phyloP scores from a whole-genome alignment of 1,284 basidiomycete genomes.

The Tilletia indica region DNA sequence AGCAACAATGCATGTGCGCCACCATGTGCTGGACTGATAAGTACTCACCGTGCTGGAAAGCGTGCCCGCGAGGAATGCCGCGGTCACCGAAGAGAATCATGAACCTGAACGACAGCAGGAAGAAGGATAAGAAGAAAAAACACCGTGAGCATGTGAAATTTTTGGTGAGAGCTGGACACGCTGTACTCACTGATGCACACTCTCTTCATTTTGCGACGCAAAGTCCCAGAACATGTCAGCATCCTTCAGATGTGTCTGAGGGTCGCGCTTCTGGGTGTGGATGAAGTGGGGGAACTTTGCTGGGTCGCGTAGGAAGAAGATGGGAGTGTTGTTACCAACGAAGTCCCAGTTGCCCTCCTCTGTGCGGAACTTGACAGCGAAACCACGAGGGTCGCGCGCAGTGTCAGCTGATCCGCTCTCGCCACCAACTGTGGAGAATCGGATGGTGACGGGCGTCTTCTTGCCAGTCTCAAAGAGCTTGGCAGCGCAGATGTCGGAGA shows the following conservation, averaged over 20 bases:
- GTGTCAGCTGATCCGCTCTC: constrained; percentile 84
- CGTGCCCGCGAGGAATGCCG: constrained; percentile 78
- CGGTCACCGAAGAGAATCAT: constrained; percentile 83
- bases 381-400: constrained; percentile 87
- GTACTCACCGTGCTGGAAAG: constrained; percentile 63
- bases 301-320: constrained; percentile 57
- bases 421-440: constrained; percentile 63
- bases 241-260: constrained; percentile 82
- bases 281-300: constrained; percentile 75
- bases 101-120: constrained; percentile 56
- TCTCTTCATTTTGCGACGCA: constrained; percentile 79
- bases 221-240: constrained; percentile 71
- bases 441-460: constrained; percentile 53
- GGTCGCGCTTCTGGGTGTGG: constrained; percentile 89
- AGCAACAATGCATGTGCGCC: no score
- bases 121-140: not conserved
- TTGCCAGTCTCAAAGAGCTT: constrained; percentile 48
- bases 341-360: constrained; percentile 86
- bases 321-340: constrained; percentile 72
- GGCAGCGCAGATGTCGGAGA: constrained; percentile 76
- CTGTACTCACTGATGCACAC: constrained; percentile 68
- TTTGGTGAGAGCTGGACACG: constrained; percentile 4
- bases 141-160: not conserved
- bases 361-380: constrained; percentile 84
- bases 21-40: no score